A percentile compares a stretch with the other conserved stretches of the same genome.
These are phyloP conservation scores for Diversispora eburnea DNA, from an alignment of 192 early-diverging fungal species.

Conservation along the genomic window DNA sequence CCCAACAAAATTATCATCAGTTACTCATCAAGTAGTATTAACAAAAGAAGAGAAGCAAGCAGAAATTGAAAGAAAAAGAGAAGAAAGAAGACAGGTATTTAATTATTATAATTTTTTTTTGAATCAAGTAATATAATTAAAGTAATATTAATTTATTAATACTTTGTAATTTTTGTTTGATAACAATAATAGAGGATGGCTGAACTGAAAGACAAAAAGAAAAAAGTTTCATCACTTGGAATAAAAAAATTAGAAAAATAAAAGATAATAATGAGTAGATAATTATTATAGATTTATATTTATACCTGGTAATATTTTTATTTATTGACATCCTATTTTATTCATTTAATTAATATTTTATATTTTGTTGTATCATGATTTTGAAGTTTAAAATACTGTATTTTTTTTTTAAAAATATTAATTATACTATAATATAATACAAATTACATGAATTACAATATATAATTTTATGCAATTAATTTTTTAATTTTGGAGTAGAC, in stretches of 20 bases:
- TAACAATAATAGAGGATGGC: conserved; percentile 37
- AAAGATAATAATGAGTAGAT: too few relatives aligned
- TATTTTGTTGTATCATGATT: too few relatives aligned
- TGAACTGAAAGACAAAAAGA: conserved; percentile 44
- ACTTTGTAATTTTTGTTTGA: background rate
- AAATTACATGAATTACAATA: too few relatives aligned
- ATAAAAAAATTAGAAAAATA: conserved; percentile 45
- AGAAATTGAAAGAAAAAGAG: conserved; percentile 49
- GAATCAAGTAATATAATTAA: background rate
- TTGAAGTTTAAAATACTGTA: too few relatives aligned
- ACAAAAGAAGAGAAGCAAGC: conserved; percentile 49
- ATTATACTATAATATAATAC: too few relatives aligned
- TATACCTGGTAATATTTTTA: too few relatives aligned
- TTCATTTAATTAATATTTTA: too few relatives aligned
- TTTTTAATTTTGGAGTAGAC: too few relatives aligned
- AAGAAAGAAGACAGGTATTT: conserved; percentile 47
- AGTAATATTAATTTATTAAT: background rate
- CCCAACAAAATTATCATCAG: background rate
- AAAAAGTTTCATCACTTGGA: conserved; percentile 32
- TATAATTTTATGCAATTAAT: too few relatives aligned
- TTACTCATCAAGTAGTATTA: conserved; percentile 10
- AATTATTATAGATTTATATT: too few relatives aligned
- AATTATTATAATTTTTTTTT: background rate
- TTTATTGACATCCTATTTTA: too few relatives aligned
- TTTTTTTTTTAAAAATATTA: too few relatives aligned